These are phyloP conservation scores for Erodium maritimum DNA, from an alignment of 345 rosid species.

Conservation along the genomic window DNA sequence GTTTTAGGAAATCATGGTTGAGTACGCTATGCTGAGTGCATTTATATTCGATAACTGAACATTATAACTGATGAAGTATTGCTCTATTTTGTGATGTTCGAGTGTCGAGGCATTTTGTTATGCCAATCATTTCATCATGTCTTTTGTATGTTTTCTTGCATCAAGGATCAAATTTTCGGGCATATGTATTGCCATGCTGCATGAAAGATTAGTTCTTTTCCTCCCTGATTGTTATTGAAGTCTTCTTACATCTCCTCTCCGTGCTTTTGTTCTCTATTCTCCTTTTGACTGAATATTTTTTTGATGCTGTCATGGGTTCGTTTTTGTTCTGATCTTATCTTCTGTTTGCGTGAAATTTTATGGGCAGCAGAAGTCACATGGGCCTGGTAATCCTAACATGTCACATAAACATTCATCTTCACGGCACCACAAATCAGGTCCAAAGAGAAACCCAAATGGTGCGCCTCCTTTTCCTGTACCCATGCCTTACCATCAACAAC, in stretches of 20 bases:
- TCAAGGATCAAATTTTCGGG: neutral
- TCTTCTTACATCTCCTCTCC: conserved; percentile 2
- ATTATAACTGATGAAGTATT: neutral
- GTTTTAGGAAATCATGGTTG: no score
- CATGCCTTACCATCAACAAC: conserved; percentile 42
- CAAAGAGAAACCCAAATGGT: conserved; percentile 44
- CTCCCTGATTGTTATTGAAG: neutral
- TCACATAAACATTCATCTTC: conserved; percentile 37
- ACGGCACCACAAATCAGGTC: conserved; percentile 52
- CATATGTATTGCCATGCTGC: neutral
- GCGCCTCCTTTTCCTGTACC: conserved; percentile 50
- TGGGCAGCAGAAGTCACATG: conserved; percentile 48
- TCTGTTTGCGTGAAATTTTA: conserved; percentile 28
- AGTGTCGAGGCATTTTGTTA: neutral
- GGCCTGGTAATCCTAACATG: conserved; percentile 41
- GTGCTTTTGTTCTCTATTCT: no score
- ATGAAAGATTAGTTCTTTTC: neutral
- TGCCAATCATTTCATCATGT: neutral
- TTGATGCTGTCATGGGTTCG: neutral
- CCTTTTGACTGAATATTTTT: no score
- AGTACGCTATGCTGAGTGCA: neutral
- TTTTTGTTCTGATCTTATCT: conserved; percentile 4
- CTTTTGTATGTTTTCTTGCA: no score
- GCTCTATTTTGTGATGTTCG: neutral
- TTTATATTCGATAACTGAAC: neutral